Conservation (phyloP, 73 alveolate genomes). For the Blepharisma japonicum region DNA sequence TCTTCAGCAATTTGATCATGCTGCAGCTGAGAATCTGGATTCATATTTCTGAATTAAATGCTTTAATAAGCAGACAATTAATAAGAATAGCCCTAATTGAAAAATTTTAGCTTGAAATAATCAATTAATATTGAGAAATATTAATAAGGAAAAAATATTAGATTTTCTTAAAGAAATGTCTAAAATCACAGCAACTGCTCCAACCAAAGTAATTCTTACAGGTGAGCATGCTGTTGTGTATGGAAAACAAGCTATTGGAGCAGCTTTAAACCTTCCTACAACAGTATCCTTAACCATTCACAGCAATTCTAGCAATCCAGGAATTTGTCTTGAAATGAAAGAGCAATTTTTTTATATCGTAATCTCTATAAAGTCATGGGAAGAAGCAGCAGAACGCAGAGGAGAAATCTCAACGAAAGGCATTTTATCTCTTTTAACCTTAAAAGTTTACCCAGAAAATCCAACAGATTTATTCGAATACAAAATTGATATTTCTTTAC, state of each 20-base stretch:
- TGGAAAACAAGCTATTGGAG: constrained; percentile 73
- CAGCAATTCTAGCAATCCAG: neutral
- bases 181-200: constrained; percentile 32
- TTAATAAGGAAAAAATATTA: too few species aligned
- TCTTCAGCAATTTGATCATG: too few species aligned
- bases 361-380: constrained; percentile 13
- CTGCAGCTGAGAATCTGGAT: too few species aligned
- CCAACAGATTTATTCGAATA: constrained; percentile 10
- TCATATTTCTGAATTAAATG: too few species aligned
- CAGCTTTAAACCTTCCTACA: constrained; percentile 54
- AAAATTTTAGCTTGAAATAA: too few species aligned
- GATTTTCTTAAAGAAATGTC: neutral
- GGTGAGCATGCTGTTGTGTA: constrained; percentile 91
- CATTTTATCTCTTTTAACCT: neutral
- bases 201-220: constrained; percentile 76
- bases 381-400: neutral
- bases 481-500: constrained; percentile 39
- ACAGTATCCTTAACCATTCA: neutral
- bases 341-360: neutral
- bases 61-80: too few species aligned
- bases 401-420: neutral
- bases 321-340: neutral
- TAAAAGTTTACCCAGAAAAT: neutral
- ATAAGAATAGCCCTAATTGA: too few species aligned
- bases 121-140: too few species aligned